A percentile compares a stretch with the other conserved stretches of the same genome.
Conservation (phyloP, 306 rosid genomes). For the Rosa lucieae region DNA sequence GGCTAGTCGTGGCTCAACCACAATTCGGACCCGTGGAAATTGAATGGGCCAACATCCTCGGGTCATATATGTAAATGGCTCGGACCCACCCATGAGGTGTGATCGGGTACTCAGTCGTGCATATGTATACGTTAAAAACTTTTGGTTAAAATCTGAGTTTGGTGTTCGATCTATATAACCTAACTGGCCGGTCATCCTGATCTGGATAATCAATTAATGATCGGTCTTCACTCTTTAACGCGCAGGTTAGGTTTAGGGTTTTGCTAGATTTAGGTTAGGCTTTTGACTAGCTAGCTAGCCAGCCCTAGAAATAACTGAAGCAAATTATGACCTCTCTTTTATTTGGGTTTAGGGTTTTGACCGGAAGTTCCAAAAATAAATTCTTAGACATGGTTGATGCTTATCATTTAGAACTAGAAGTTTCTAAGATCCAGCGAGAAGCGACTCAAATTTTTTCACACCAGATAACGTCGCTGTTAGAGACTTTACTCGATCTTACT, state of each 20-base stretch:
- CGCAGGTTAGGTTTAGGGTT: not conserved
- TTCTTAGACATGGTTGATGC: not conserved
- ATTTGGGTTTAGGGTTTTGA: not conserved
- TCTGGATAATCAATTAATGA: not conserved
- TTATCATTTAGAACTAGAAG: not conserved
- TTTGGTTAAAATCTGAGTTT: conserved; percentile 19
- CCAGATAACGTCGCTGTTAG: no score
- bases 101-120: not conserved
- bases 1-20: conserved; percentile 34
- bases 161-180: conserved; percentile 24
- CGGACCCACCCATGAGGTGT: conserved; percentile 28
- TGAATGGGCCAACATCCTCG: conserved; percentile 10
- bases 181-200: not conserved
- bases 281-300: not conserved
- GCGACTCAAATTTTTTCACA: no score
- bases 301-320: not conserved
- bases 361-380: not conserved
- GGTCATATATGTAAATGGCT: conserved; percentile 14
- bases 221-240: not conserved
- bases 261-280: not conserved
- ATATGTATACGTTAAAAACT: not conserved
- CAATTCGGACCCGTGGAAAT: conserved; percentile 21
- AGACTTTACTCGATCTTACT: no score
- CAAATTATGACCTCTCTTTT: not conserved
- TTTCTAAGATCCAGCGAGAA: not conserved